Base-by-base conservation (phyloP, 75 land plant species). In the Ceratopteris richardii region DNA sequence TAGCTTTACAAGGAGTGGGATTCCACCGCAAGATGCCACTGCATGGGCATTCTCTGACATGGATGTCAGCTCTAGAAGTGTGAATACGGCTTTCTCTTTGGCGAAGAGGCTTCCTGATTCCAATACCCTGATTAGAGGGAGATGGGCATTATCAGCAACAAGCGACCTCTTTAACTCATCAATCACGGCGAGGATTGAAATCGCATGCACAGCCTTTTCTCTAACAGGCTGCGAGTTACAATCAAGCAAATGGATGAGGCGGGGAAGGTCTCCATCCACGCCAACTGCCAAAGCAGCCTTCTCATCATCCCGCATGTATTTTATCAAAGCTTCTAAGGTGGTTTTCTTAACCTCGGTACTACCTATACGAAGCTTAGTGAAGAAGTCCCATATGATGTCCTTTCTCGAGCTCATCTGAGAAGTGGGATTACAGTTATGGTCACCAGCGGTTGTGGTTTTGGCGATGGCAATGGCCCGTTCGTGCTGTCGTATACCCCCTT, bases 11-110 rank as follows among this genome's bases (percentile, higher is more conserved):
- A 81, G 54, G 0, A 61, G 65, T 0, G 82, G 68, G 9, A 84
- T 71, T 0, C 92, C 92, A 1, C 92, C 92, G 31, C 81, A 71
- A 28, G 88, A 73, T 5, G 84, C 80, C 25, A 87, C 73, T 0
- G 82, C 76, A 68, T 84, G 72, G 0, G 82, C 82, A 56, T 81
- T 87, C 43, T 87, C 84, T 0, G 76, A 71, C 30, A 77, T 78
- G 30, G 57, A 56, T 0, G 92, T 87, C 52, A 90, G 42, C 11
- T 66, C 71, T 64, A 48, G 65, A 60, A 90, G 69, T 11, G 78
- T 66, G 19, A 58, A 46, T 0, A 76, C 80, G 0, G 87, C 79
- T 7, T 42, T 54, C 54, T 78, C 82, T 44, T 70, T 83, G 11
- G 71, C 82, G 25, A 65, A 39, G 0, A 70, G 57, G 26, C 65